Evolutionary conservation across 2,329 filamentous ascomycete genomes (phyloP).

Genomic region (Penicillium sp.): DNA sequence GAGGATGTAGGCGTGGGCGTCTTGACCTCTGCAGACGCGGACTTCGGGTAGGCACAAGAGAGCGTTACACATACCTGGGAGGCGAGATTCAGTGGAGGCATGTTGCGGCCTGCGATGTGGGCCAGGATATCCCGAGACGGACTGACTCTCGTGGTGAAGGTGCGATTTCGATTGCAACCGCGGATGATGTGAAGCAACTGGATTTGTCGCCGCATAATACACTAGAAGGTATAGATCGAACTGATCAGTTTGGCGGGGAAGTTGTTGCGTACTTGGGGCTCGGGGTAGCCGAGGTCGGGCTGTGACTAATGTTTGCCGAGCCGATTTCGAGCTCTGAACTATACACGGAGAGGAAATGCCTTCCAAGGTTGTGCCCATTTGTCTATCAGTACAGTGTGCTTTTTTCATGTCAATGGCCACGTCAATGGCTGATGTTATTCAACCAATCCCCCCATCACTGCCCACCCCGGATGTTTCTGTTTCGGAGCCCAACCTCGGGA

Average conservation of each 20-base stretch:
- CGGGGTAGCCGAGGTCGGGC: neutral
- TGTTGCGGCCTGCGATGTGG: slow-evolving; percentile 4
- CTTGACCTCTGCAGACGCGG: slow-evolving; percentile 3
- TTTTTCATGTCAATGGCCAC: slow-evolving; percentile 5
- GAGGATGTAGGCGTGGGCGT: neutral
- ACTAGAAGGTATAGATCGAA: neutral
- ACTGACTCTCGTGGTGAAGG: slow-evolving; percentile 1
- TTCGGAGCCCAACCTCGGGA: neutral
- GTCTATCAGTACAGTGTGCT: slow-evolving; percentile 13
- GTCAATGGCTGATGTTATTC: neutral
- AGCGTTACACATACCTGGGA: slow-evolving; percentile 23
- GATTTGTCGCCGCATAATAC: slow-evolving; percentile 5
- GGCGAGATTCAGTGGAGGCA: slow-evolving; percentile 25
- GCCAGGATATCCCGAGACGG: neutral
- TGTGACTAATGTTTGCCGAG: neutral
- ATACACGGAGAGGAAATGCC: neutral
- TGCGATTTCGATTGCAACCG: neutral
- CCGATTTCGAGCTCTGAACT: neutral
- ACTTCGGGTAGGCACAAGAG: slow-evolving; percentile 7
- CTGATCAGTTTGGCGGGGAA: neutral
- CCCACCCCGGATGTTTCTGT: neutral
- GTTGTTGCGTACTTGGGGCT: neutral
- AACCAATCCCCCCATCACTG: neutral
- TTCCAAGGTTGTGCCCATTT: neutral
- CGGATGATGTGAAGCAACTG: slow-evolving; percentile 3